Evolutionary conservation across 768 basidiomycete species (phyloP).

Genomic region (Panaeolus cyanescens): DNA sequence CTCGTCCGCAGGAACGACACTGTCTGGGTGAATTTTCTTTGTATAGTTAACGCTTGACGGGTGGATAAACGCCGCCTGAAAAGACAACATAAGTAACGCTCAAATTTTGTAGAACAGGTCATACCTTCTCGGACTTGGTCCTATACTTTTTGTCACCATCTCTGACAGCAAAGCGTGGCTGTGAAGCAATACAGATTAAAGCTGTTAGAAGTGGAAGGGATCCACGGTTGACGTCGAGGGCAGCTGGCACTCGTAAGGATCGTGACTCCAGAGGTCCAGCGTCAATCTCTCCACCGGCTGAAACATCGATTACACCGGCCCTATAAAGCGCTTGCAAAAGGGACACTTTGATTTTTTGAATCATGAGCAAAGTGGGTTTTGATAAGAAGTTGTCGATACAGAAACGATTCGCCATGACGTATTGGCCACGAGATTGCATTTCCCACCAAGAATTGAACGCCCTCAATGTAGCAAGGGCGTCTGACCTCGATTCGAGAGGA

Average conservation of each 20-base stretch:
- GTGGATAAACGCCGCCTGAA: conserved; percentile 76
- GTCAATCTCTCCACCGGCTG: conserved; percentile 60
- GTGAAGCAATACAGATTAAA: conserved; percentile 81
- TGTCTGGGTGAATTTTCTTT: conserved; percentile 8
- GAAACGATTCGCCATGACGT: conserved; percentile 69
- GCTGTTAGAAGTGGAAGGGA: conserved; percentile 79
- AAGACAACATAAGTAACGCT: conserved; percentile 10
- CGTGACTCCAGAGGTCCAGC: neutral
- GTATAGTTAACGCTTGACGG: conserved; percentile 81
- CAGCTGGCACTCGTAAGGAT: conserved; percentile 51
- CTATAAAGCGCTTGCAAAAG: conserved; percentile 75
- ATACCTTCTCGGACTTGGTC: conserved; percentile 84
- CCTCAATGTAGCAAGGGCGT: conserved; percentile 74
- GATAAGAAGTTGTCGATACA: conserved; percentile 86
- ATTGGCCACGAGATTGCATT: conserved; percentile 67
- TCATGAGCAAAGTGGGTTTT: conserved; percentile 79
- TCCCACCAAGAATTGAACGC: conserved; percentile 86
- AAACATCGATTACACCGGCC: conserved; percentile 81
- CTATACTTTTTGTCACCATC: conserved; percentile 67
- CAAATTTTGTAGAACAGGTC: conserved; percentile 14
- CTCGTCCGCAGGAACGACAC: conserved; percentile 37
- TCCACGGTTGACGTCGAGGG: conserved; percentile 72
- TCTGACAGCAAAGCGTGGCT: conserved; percentile 89
- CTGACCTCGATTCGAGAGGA: conserved; percentile 79
- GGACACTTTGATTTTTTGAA: conserved; percentile 80